Evolutionary conservation across 495 filamentous ascomycete genomes (phyloP).

Genomic region (Penicillium dipodomyicola): DNA sequence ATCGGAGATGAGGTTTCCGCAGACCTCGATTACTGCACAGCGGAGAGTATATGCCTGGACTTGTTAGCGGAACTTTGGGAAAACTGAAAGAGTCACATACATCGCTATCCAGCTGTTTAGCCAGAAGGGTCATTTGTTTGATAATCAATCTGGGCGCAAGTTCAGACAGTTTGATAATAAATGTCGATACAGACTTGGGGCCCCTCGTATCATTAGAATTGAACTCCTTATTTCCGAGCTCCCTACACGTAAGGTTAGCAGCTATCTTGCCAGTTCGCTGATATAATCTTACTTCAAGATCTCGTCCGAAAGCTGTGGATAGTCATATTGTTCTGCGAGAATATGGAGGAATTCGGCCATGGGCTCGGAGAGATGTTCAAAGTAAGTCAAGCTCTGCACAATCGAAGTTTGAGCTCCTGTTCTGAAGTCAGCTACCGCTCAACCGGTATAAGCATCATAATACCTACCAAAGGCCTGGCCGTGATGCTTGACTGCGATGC

Average conservation of each 20-base stretch:
- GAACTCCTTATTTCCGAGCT: conserved; percentile 96
- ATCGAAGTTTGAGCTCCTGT: conserved; percentile 95
- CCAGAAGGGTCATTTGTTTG: conserved; percentile 92
- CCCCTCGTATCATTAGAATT: conserved; percentile 93
- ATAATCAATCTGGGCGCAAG: conserved; percentile 87
- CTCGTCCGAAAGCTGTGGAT: conserved; percentile 92
- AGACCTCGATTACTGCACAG: conserved; percentile 94
- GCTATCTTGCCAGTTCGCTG: not conserved
- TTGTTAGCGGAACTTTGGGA: not conserved
- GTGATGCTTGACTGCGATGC: conserved; percentile 96
- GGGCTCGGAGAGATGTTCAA: conserved; percentile 94
- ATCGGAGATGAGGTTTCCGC: conserved; percentile 91
- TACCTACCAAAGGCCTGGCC: conserved; percentile 88
- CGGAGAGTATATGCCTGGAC: conserved; percentile 83
- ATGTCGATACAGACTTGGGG: conserved; percentile 96
- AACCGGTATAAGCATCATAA: not conserved
- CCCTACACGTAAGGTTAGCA: conserved; percentile 47
- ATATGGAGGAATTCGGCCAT: conserved; percentile 99
- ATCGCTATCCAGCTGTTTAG: conserved; percentile 93
- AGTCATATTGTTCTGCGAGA: conserved; percentile 94
- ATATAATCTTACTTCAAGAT: conserved; percentile 59
- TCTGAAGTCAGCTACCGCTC: conserved; percentile 16
- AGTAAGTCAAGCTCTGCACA: conserved; percentile 95
- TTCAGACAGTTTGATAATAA: conserved; percentile 95
- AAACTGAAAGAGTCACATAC: conserved; percentile 35